Conservation (phyloP, 2,329 filamentous ascomycete species). For the Diaporthe ilicicola region DNA sequence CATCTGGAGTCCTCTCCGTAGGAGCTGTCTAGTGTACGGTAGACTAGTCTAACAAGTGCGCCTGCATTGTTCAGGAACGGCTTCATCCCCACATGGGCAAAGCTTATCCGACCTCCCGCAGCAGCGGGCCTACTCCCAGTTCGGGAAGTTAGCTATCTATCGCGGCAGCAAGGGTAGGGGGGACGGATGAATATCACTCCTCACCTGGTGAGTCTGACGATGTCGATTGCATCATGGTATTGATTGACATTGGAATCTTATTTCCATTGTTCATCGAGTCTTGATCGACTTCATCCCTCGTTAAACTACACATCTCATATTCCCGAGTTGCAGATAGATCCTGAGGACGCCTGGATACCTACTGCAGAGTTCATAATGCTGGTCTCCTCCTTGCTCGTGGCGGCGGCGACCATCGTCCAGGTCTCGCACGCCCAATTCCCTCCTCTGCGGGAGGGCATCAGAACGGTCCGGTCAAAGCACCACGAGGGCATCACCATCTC, state of each 20-base stretch:
- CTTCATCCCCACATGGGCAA: neutral
- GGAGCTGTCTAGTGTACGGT: too few relatives aligned
- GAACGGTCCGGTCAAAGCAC: slow-evolving; percentile 42
- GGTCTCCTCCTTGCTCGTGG: slow-evolving; percentile 3
- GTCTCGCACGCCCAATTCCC: slow-evolving; percentile 31
- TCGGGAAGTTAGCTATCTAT: slow-evolving; percentile 7
- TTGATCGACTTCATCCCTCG: neutral
- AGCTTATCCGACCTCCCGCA: neutral
- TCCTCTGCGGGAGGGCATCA: slow-evolving; percentile 29
- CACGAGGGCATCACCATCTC: slow-evolving; percentile 71
- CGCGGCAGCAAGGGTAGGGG: too few relatives aligned
- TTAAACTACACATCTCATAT: too few relatives aligned
- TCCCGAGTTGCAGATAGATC: too few relatives aligned
- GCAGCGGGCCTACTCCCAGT: neutral
- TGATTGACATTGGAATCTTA: neutral
- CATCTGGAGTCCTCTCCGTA: too few relatives aligned
- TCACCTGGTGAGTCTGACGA: neutral
- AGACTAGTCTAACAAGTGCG: too few relatives aligned
- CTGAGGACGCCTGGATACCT: neutral
- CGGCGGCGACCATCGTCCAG: slow-evolving; percentile 3
- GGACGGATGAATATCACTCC: too few relatives aligned
- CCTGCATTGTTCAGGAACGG: too few relatives aligned
- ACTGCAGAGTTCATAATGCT: neutral
- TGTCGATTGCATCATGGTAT: too few relatives aligned
- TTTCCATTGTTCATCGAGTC: neutral